Base-by-base conservation (phyloP, 306 rosid genomes). In the Sphenostylis stenocarpa region DNA sequence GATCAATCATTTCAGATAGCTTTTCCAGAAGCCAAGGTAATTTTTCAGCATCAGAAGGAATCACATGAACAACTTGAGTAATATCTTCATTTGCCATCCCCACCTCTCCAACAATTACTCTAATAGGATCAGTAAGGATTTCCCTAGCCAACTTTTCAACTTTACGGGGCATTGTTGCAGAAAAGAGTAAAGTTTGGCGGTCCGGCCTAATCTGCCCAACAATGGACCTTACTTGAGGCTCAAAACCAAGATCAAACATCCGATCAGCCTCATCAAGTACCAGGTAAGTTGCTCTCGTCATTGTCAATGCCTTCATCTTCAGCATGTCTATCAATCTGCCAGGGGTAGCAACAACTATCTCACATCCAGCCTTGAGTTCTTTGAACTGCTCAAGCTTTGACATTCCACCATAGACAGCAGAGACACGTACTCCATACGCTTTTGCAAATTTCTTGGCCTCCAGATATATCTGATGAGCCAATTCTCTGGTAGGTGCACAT, bases 161-260 rank as follows among this genome's bases (percentile, higher is more conserved):
- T 83, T 88, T 95, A 31, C 79, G 86, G 1, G 98, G 98, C 98
- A 95, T 95, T 53, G 98, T 95, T 9, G 98, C 98, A 80, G 98
- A 95, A 70, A 95, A 95, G 26, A 95, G 95, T 82, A 87, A 84
- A 20, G 97, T 95, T 83, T 92, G 98, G n/a, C 98, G 97, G 49
- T 92, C 98, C 6, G 97, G 98, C 87, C 98, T 86, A 73, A 95
- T 92, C 86, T 95, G 98, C 77, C 98, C 98, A 66, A 95, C 97
- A 70, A 95, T 90, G 29, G 98, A 95, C 84, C 97, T 87, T 84
- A 95, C 87, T 67, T 95, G 98, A 2, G 98, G 98, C 87, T 95
- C 98, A 87, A 95, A 95, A 66, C 98, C 98, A 77, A 95, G 97
- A 88, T 95, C 98, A 85, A 95, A 95, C 98, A 95, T 95, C 73